A percentile compares a stretch with the other conserved stretches of the same genome.
Conservation (phyloP, 1,139 yeast genomes). For the Candida albicans region DNA sequence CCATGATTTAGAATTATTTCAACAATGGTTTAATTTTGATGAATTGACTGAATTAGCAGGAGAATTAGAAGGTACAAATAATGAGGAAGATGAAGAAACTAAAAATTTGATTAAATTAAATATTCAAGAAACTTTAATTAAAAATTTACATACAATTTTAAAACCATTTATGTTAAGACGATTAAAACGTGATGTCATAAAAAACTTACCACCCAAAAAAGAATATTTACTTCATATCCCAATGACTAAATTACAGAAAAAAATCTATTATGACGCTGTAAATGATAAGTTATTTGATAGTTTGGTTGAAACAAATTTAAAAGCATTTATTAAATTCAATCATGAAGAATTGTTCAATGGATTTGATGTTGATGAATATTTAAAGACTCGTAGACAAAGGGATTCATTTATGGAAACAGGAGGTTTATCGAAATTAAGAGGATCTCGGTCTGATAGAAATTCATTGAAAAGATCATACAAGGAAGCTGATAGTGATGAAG, state of each 20-base stretch:
- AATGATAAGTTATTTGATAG: conserved; percentile 42
- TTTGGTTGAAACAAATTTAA: conserved; percentile 44
- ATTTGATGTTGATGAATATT: conserved; percentile 38
- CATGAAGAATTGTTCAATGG: conserved; percentile 22
- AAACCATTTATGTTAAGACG: conserved; percentile 86
- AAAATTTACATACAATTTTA: conserved; percentile 80
- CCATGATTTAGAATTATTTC: conserved; percentile 83
- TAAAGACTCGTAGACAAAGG: conserved; percentile 21
- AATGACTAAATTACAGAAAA: conserved; percentile 60
- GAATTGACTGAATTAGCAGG: conserved; percentile 47
- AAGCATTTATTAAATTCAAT: conserved; percentile 44
- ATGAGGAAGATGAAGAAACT: conserved; percentile 28
- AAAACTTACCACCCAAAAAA: conserved; percentile 76
- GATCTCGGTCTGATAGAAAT: background rate
- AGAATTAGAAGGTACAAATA: conserved; percentile 18
- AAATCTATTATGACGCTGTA: conserved; percentile 62
- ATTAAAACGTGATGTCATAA: conserved; percentile 69
- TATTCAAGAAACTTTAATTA: conserved; percentile 62
- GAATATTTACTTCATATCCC: conserved; percentile 82
- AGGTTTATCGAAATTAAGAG: background rate
- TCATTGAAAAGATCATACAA: conserved; percentile 12
- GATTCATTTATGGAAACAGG: background rate
- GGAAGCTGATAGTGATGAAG: conserved; percentile 31
- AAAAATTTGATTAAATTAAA: conserved; percentile 57
- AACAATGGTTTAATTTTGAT: conserved; percentile 89